A percentile compares a stretch with the other conserved stretches of the same genome.
phyloP scores from a whole-genome alignment of 768 basidiomycete genomes.

The Amyloporia xantha region DNA sequence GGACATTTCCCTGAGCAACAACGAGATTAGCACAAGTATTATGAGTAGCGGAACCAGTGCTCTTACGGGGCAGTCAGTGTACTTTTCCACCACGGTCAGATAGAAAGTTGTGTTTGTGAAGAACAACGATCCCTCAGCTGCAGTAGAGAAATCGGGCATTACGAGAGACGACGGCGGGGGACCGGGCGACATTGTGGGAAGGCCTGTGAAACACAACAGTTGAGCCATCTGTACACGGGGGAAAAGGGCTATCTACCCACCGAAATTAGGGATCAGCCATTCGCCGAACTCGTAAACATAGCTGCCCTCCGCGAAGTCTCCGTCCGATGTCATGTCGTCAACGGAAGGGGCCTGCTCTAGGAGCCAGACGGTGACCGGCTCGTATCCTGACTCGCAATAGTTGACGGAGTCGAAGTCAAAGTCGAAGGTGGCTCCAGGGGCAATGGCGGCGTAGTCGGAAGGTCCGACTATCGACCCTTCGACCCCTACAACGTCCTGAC shows the following conservation, averaged over 20 bases:
- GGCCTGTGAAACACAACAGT: conserved; percentile 10
- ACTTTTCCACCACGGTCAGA: conserved; percentile 15
- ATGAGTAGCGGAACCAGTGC: neutral
- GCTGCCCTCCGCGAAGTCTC: conserved; percentile 11
- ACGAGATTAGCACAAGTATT: neutral
- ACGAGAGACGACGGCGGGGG: conserved; percentile 12
- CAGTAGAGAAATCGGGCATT: conserved; percentile 5
- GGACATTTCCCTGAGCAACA: conserved; percentile 5
- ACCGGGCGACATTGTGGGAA: conserved; percentile 10
- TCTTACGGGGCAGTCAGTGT: conserved; percentile 15
- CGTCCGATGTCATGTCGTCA: conserved; percentile 7
- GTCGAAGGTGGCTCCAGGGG: conserved; percentile 9
- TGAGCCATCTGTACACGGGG: neutral
- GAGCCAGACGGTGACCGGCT: conserved; percentile 13
- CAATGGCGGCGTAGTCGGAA: conserved; percentile 5
- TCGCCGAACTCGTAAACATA: conserved; percentile 15
- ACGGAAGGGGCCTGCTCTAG: conserved; percentile 5
- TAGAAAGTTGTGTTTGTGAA: conserved; percentile 8
- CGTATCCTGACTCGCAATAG: conserved; percentile 17
- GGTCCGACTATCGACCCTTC: conserved; percentile 13
- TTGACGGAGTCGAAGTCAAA: conserved; percentile 13
- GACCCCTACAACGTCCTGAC: conserved; percentile 8
- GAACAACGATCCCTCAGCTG: neutral
- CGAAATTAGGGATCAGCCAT: conserved; percentile 17
- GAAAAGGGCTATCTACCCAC: conserved; percentile 3